Evolutionary conservation across 2,329 filamentous ascomycete species (phyloP), one percentile per base, ranked within the genome.

Genomic region (Bretziella fagacearum): DNA sequence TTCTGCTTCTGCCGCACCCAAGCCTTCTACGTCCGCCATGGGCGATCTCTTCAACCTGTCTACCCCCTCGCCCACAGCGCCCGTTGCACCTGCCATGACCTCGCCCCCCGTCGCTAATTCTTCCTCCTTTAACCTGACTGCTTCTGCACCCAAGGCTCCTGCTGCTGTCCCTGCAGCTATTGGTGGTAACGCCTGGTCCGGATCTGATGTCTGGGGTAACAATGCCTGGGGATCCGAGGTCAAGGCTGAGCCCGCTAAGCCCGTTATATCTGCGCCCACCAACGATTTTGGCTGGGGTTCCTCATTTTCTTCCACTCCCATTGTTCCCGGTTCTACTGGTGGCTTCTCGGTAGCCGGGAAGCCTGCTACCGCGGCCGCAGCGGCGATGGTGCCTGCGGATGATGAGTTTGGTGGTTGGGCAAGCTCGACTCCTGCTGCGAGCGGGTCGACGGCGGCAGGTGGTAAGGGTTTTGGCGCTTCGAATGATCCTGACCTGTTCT

Each of bases 341-440:
- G 80, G 80, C 4, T 43, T 43, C 25, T 43, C 40, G 7, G 40
- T 43, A 3, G 40, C 13, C 2, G 40, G 40, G 17, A 43, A 43
- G 40, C 40, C 40, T 10, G 81, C 84, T 61, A 73, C 68, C 46
- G 58, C 67, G 47, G 65, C 68, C 33, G 77, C 84, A 20, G 79
- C 81, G 56, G 32, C 40, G 7, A 40, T 39, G 29, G 82, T 94
- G 2, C 72, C 82, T 29, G 81, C 84, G 0, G 89, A 96, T 56
- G 89, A 96, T 62, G 89, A 96, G 58, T 96, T 95, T 65, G 89
- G 89, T 17, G 87, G 89, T 10, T 96, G 89, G 89, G 78, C 84
- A 41, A 93, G 84, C 70, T 65, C 79, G 73, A 57, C 72, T 54
- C 57, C 65, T 17, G 59, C 59, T 36, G 61, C 60, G 42, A 61